phyloP scores from a whole-genome alignment of 2,329 filamentous ascomycete genomes.

The Coniochaeta sp. region DNA sequence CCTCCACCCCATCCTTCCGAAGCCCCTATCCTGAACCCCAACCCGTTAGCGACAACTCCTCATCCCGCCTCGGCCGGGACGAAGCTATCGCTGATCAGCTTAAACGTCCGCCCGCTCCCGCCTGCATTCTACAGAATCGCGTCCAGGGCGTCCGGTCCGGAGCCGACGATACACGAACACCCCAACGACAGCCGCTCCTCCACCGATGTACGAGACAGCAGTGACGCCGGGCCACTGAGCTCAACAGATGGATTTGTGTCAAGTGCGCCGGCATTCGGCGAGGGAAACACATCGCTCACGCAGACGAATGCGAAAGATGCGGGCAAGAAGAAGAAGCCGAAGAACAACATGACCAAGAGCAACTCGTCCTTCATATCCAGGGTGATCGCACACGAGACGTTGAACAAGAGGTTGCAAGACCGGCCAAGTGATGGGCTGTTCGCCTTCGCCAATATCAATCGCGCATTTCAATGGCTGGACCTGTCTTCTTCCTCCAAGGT shows the following conservation, averaged over 20 bases:
- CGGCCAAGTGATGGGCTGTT: slow-evolving; percentile 73
- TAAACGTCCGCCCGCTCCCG: slow-evolving; percentile 54
- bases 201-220: slow-evolving; percentile 51
- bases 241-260: slow-evolving; percentile 43
- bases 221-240: slow-evolving; percentile 46
- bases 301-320: slow-evolving; percentile 60
- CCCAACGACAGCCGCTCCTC: slow-evolving; percentile 55
- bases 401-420: slow-evolving; percentile 74
- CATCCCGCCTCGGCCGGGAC: slow-evolving; percentile 80
- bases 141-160: slow-evolving; percentile 35
- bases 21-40: slow-evolving; percentile 77
- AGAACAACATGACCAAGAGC: slow-evolving; percentile 97
- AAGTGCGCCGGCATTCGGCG: slow-evolving; percentile 68
- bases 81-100: slow-evolving; percentile 69
- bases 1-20: slow-evolving; percentile 95
- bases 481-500: slow-evolving; percentile 68
- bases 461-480: slow-evolving; percentile 94
- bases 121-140: slow-evolving; percentile 48
- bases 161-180: slow-evolving; percentile 52
- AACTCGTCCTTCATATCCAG: slow-evolving; percentile 98
- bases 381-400: slow-evolving; percentile 80
- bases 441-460: slow-evolving; percentile 91
- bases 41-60: slow-evolving; percentile 80
- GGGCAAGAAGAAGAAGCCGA: slow-evolving; percentile 83
- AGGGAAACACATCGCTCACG: slow-evolving; percentile 70